Conservation (phyloP, 805 yeast species). For the Lipomyces starkeyi region DNA sequence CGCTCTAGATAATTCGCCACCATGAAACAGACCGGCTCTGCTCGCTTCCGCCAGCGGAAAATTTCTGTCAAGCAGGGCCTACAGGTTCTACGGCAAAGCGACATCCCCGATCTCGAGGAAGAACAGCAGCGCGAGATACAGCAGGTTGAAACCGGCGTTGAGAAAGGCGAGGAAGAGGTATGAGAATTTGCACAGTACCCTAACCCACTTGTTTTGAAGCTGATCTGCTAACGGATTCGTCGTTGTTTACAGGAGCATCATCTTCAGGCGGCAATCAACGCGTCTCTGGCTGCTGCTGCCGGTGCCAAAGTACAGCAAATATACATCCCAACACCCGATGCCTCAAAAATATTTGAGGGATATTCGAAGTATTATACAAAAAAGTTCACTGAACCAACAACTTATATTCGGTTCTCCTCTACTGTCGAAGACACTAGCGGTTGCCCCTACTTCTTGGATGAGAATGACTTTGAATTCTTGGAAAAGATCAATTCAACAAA, state of each 20-base stretch:
- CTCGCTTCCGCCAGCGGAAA: slow-evolving; percentile 85
- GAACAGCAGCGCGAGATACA: slow-evolving; percentile 84
- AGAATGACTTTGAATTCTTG: slow-evolving; percentile 76
- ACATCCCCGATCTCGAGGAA: slow-evolving; percentile 76
- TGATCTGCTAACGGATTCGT: not conserved
- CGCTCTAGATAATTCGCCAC: slow-evolving; percentile 16
- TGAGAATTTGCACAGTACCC: slow-evolving; percentile 24
- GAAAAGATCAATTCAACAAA: slow-evolving; percentile 49
- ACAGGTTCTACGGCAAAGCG: slow-evolving; percentile 75
- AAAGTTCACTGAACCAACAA: slow-evolving; percentile 69
- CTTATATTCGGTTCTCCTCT: slow-evolving; percentile 87
- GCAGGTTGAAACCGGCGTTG: slow-evolving; percentile 96
- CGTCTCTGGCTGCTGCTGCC: slow-evolving; percentile 66
- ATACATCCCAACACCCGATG: slow-evolving; percentile 97
- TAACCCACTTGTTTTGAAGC: not conserved
- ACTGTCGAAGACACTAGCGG: slow-evolving; percentile 96
- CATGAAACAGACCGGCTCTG: slow-evolving; percentile 35
- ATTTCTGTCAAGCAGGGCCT: slow-evolving; percentile 89
- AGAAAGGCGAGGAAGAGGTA: slow-evolving; percentile 88
- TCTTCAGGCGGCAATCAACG: slow-evolving; percentile 86
- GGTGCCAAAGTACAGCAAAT: slow-evolving; percentile 59
- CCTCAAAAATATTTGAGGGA: slow-evolving; percentile 55
- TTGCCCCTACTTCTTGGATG: slow-evolving; percentile 87
- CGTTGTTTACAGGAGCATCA: slow-evolving; percentile 68
- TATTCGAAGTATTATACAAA: slow-evolving; percentile 74